Evolutionary conservation across 2,329 filamentous ascomycete species (phyloP).

Genomic region (Talaromyces sp.): DNA sequence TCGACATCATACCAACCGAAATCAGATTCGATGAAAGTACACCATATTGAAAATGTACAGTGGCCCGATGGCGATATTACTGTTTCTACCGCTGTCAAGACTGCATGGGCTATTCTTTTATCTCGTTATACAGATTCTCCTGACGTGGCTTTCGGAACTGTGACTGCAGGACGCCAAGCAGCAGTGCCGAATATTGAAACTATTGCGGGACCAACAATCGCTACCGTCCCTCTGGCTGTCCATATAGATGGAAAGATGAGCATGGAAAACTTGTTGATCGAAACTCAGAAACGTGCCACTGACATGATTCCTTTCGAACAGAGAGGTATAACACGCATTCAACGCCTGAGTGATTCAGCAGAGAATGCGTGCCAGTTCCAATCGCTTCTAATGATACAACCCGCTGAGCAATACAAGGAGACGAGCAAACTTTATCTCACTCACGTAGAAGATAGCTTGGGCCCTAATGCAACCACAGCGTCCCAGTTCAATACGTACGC

Average conservation of each 20-base stretch:
- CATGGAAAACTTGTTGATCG: background rate
- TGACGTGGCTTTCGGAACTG: slow-evolving; percentile 24
- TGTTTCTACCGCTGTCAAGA: slow-evolving; percentile 19
- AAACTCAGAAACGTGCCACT: slow-evolving; percentile 36
- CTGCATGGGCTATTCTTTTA: slow-evolving; percentile 20
- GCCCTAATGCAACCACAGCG: background rate
- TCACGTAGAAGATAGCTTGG: background rate
- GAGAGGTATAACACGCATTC: slow-evolving; percentile 42
- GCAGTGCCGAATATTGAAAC: slow-evolving; percentile 31
- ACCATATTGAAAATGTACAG: background rate
- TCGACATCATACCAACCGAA: slow-evolving; percentile 2
- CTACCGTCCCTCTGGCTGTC: slow-evolving; percentile 21
- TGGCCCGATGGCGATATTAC: slow-evolving; percentile 4
- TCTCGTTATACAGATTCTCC: slow-evolving; percentile 7
- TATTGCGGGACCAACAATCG: slow-evolving; percentile 26
- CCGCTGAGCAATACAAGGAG: background rate
- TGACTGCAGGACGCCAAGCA: slow-evolving; percentile 27
- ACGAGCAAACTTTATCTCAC: background rate
- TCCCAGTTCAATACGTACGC: slow-evolving; percentile 3
- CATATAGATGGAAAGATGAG: slow-evolving; percentile 41
- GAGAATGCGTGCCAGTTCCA: slow-evolving; percentile 35
- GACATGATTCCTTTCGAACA: slow-evolving; percentile 57
- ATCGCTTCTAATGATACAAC: slow-evolving; percentile 31
- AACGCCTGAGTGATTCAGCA: slow-evolving; percentile 43
- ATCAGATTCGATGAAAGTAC: slow-evolving; percentile 2